Percentiles rank a stretch among this genome's conserved stretches.
These are phyloP conservation scores for Holtermannia corniformis DNA, from an alignment of 768 basidiomycete species.

Conservation along the genomic window DNA sequence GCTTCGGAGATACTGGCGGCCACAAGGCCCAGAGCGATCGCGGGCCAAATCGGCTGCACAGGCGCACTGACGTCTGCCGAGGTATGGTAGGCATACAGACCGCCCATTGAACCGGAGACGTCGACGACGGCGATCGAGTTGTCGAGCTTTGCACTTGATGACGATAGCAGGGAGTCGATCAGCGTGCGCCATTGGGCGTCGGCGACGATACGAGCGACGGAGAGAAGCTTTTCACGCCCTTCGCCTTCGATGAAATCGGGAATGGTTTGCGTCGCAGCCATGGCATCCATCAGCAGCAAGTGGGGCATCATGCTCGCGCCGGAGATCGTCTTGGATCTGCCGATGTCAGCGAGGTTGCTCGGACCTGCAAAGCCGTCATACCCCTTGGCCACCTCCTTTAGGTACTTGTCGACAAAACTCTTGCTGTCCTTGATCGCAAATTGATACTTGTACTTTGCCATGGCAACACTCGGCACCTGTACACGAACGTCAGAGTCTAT, in stretches of 20 bases:
- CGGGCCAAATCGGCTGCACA: constrained; percentile 51
- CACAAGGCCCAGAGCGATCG: constrained; percentile 58
- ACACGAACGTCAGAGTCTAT: constrained; percentile 55
- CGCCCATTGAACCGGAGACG: constrained; percentile 65
- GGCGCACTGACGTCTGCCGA: constrained; percentile 7
- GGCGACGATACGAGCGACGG: constrained; percentile 46
- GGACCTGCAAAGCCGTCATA: not conserved
- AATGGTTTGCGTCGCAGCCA: constrained; percentile 20
- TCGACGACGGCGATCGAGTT: constrained; percentile 62
- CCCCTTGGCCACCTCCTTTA: constrained; percentile 52
- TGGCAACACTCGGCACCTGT: constrained; percentile 49
- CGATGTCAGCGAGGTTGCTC: constrained; percentile 2
- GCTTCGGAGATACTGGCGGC: constrained; percentile 55
- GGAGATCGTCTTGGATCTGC: constrained; percentile 47
- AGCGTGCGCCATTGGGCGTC: constrained; percentile 62
- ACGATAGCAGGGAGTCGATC: constrained; percentile 45
- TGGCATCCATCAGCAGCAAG: constrained; percentile 48
- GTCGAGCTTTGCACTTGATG: constrained; percentile 52
- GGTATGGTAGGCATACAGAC: constrained; percentile 5
- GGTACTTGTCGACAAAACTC: constrained; percentile 50
- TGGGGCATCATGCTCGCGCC: constrained; percentile 55
- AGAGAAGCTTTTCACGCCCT: constrained; percentile 1
- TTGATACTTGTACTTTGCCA: constrained; percentile 50
- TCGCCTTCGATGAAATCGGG: constrained; percentile 33
- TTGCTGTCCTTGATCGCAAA: constrained; percentile 55